Evolutionary conservation across 441 rosid genomes (phyloP).

Genomic region (Monsonia emarginata): DNA sequence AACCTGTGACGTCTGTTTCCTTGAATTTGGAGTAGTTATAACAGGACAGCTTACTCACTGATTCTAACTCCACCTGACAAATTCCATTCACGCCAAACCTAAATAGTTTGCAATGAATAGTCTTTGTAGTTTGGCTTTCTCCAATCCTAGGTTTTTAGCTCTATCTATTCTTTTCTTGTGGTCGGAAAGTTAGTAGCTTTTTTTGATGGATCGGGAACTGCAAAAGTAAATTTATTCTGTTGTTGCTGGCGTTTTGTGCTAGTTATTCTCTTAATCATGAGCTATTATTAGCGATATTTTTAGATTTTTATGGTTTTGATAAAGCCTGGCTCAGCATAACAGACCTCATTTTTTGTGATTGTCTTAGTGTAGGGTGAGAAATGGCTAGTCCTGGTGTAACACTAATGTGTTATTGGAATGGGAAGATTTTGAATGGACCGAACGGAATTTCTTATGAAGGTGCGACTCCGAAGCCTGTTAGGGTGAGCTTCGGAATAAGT

Average conservation of each 20-base stretch:
- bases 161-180: no score
- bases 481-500: not conserved
- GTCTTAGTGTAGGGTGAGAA: not conserved
- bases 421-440: not conserved
- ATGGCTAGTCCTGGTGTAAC: not conserved
- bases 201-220: no score
- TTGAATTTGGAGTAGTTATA: no score
- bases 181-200: no score
- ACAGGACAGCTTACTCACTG: no score
- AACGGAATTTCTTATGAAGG: not conserved
- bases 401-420: constrained; percentile 2
- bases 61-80: no score
- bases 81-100: no score
- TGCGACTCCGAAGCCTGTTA: not conserved
- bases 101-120: no score
- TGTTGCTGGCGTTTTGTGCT: not conserved
- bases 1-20: no score
- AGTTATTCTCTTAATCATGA: not conserved
- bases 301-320: not conserved
- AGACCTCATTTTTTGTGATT: not conserved
- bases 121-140: no score
- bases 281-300: not conserved
- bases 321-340: not conserved
- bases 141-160: no score
- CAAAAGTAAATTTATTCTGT: not conserved